These are phyloP conservation scores for Phaeophleospora eucalypticola DNA, from an alignment of 2,329 filamentous ascomycete genomes.

Conservation along the genomic window DNA sequence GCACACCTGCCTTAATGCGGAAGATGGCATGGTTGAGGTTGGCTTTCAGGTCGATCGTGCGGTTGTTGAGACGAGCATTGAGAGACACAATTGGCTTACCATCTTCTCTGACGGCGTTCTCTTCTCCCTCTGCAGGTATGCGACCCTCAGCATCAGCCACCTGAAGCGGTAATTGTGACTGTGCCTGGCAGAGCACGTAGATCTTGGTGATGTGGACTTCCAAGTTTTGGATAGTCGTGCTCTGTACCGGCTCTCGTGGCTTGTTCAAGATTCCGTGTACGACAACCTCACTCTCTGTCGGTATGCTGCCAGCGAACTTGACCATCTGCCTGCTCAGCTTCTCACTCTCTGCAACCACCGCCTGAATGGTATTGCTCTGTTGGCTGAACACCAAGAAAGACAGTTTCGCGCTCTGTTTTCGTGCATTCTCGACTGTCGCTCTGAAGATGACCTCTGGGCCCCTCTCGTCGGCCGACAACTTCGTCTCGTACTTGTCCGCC, in stretches of 20 bases:
- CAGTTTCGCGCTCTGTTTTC: constrained; percentile 86
- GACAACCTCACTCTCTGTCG: constrained; percentile 72
- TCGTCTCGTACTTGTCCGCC: constrained; percentile 53
- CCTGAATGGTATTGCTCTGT: constrained; percentile 74
- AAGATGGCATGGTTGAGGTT: constrained; percentile 89
- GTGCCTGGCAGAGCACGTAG: constrained; percentile 67
- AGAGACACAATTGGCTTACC: constrained; percentile 69
- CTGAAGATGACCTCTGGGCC: constrained; percentile 64
- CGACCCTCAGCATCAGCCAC: constrained; percentile 51
- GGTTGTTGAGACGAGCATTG: constrained; percentile 83
- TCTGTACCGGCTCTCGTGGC: constrained; percentile 83
- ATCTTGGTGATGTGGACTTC: constrained; percentile 88
- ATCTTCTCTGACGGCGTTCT: constrained; percentile 44
- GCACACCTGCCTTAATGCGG: constrained; percentile 61
- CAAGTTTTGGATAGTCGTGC: constrained; percentile 70
- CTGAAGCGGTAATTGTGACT: constrained; percentile 58
- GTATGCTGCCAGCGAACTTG: constrained; percentile 76
- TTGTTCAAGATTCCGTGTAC: constrained; percentile 78
- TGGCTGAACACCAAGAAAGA: constrained; percentile 82
- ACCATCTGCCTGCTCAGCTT: constrained; percentile 79
- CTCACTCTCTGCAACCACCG: constrained; percentile 62
- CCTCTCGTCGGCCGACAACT: constrained; percentile 24
- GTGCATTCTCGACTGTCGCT: constrained; percentile 79
- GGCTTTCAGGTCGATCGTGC: constrained; percentile 85
- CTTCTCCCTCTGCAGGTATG: constrained; percentile 45